These are phyloP conservation scores for Oryza glaberrima DNA, from an alignment of 176 grass and related monocot species.

Conservation along the genomic window DNA sequence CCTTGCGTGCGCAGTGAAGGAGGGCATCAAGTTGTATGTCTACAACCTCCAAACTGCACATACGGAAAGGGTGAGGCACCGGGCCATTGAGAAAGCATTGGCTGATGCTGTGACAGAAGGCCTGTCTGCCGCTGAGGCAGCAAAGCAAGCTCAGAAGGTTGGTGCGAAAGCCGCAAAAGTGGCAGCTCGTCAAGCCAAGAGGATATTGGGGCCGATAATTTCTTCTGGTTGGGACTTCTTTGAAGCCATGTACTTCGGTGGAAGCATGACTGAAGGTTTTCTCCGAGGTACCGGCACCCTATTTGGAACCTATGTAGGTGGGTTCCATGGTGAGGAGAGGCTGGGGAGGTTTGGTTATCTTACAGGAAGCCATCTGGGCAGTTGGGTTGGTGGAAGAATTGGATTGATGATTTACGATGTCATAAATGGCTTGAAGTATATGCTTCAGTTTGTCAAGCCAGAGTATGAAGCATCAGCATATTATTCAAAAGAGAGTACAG, in stretches of 20 bases:
- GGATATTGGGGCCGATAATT: constrained; percentile 87
- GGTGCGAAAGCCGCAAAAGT: constrained; percentile 81
- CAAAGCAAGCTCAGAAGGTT: constrained; percentile 82
- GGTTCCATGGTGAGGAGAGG: constrained; percentile 89
- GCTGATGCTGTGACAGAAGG: constrained; percentile 74
- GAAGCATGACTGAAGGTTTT: constrained; percentile 87
- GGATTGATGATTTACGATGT: constrained; percentile 98
- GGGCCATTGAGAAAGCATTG: constrained; percentile 69
- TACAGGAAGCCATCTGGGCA: constrained; percentile 87
- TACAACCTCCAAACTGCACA: constrained; percentile 79
- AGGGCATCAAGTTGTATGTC: constrained; percentile 86
- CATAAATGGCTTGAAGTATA: constrained; percentile 71
- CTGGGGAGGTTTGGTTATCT: constrained; percentile 87
- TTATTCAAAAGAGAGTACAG: constrained; percentile 31
- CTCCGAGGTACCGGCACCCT: constrained; percentile 86
- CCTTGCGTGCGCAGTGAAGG: constrained; percentile 78
- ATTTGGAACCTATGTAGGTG: constrained; percentile 83
- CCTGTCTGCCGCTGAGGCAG: constrained; percentile 52
- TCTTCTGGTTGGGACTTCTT: constrained; percentile 99
- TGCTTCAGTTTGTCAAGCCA: constrained; percentile 59
- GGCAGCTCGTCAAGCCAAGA: constrained; percentile 83
- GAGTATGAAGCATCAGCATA: constrained; percentile 43
- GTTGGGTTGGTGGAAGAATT: constrained; percentile 92
- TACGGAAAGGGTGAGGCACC: constrained; percentile 65
- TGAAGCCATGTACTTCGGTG: constrained; percentile 93